phyloP scores from a whole-genome alignment of 139 green algal species.

The Zygnema cylindricum region DNA sequence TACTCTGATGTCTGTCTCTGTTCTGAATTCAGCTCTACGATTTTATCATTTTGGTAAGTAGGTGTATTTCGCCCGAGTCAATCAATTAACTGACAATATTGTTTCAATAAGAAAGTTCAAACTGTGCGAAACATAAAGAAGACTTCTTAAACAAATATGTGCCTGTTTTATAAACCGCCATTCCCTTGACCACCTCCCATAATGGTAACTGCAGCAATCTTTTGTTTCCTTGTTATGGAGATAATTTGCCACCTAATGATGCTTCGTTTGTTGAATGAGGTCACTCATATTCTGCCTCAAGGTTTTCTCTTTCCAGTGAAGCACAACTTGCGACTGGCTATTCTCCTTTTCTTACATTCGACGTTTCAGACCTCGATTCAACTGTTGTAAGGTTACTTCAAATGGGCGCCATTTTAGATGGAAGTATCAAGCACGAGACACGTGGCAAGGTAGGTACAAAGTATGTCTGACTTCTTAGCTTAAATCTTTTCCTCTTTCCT shows the following conservation, averaged over 20 bases:
- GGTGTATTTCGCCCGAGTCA: too few species aligned
- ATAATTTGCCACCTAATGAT: neutral
- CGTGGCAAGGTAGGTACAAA: slow-evolving; percentile 78
- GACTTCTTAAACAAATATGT: too few species aligned
- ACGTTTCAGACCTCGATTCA: slow-evolving; percentile 75
- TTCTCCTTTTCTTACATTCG: slow-evolving; percentile 74
- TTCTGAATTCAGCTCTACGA: too few species aligned
- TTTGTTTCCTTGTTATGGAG: neutral
- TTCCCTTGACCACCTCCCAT: too few species aligned
- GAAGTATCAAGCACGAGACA: slow-evolving; percentile 72
- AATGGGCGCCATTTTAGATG: slow-evolving; percentile 75
- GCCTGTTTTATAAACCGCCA: too few species aligned
- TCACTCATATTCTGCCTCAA: slow-evolving; percentile 42
- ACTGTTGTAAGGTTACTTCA: slow-evolving; percentile 70
- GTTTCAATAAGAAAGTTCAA: too few species aligned
- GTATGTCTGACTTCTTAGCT: too few species aligned
- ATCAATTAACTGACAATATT: too few species aligned
- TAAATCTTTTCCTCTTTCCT: too few species aligned
- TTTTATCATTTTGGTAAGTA: too few species aligned
- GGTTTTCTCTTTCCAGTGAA: slow-evolving; percentile 55
- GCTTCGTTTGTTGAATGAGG: neutral
- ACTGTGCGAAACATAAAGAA: too few species aligned
- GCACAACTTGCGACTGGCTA: slow-evolving; percentile 74
- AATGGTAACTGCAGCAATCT: neutral
- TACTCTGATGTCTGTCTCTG: neutral